Conservation (phyloP, 1,284 basidiomycete species). For the Phlebopus sp. region DNA sequence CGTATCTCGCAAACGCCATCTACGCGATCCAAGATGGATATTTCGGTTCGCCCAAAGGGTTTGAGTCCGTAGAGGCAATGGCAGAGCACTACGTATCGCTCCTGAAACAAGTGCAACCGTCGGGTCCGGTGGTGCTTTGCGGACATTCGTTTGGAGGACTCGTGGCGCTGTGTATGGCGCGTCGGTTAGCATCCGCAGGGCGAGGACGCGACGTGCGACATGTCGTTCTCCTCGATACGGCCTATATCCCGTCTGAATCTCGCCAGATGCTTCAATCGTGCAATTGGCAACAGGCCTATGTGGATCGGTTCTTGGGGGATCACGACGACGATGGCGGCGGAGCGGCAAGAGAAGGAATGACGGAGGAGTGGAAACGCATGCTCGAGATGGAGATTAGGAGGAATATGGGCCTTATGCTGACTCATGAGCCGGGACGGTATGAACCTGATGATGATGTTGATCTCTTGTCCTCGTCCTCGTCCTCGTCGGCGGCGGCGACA, state of each 20-base stretch:
- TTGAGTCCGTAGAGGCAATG: conserved; percentile 8
- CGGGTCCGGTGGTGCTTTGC: conserved; percentile 8
- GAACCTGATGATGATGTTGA: too few relatives aligned
- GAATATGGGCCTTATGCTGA: conserved; percentile 9
- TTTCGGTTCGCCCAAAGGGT: conserved; percentile 8
- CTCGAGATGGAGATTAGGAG: conserved; percentile 8
- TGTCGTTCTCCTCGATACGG: conserved; percentile 11
- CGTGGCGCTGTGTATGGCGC: conserved; percentile 10
- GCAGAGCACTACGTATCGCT: conserved; percentile 13
- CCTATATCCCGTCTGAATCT: conserved; percentile 9
- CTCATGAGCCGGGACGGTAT: conserved; percentile 8
- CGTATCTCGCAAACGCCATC: conserved; percentile 11
- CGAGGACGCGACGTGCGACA: conserved; percentile 5
- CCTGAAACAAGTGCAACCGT: conserved; percentile 6
- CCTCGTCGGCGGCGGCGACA: too few relatives aligned
- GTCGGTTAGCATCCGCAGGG: conserved; percentile 6
- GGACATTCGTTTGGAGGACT: conserved; percentile 12
- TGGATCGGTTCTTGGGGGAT: conserved; percentile 9
- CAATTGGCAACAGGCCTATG: conserved; percentile 7
- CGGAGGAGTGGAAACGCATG: conserved; percentile 8
- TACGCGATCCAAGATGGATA: conserved; percentile 11
- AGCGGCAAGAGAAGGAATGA: conserved; percentile 1
- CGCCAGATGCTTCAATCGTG: conserved; percentile 7
- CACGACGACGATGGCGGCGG: too few relatives aligned
- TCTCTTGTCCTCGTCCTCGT: too few relatives aligned